Evolutionary conservation across 805 yeast species (phyloP).

Genomic region (Hanseniaspora vineae): DNA sequence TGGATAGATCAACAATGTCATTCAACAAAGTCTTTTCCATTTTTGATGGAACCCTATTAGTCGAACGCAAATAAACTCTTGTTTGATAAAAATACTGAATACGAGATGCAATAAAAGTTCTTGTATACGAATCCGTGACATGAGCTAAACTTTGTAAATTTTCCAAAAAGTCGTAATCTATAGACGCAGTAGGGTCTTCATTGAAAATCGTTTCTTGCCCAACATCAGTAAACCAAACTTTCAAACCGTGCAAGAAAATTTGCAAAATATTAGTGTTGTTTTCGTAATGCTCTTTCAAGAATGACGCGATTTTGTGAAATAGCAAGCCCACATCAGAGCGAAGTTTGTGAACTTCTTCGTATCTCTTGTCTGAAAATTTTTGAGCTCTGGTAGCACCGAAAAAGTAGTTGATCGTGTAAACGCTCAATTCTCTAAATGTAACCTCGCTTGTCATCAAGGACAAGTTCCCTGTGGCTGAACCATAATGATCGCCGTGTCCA

Average conservation of each 20-base stretch:
- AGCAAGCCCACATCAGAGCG: constrained; percentile 48
- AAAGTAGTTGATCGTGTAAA: constrained; percentile 51
- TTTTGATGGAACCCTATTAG: constrained; percentile 56
- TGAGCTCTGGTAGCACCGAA: constrained; percentile 44
- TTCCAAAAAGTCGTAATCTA: constrained; percentile 43
- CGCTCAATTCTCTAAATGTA: constrained; percentile 45
- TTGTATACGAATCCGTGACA: constrained; percentile 56
- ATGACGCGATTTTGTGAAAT: constrained; percentile 43
- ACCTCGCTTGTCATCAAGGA: constrained; percentile 42
- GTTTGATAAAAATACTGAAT: constrained; percentile 63
- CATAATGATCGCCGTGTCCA: constrained; percentile 19
- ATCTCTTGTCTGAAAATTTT: constrained; percentile 30
- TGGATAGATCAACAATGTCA: constrained; percentile 51
- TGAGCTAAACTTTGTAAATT: constrained; percentile 53
- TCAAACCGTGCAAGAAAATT: constrained; percentile 47
- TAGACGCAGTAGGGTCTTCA: constrained; percentile 37
- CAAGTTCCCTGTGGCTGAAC: constrained; percentile 13
- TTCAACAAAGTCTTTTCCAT: constrained; percentile 49
- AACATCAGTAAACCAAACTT: constrained; percentile 70
- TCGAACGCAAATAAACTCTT: constrained; percentile 57
- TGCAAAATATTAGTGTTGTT: constrained; percentile 55
- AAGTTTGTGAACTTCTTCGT: constrained; percentile 42
- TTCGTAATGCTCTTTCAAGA: constrained; percentile 35
- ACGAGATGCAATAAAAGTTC: constrained; percentile 65
- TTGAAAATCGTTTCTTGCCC: constrained; percentile 59